A percentile compares a stretch with the other conserved stretches of the same genome.
Evolutionary conservation across 345 rosid genomes (phyloP).

Genomic region (Aquilaria yunnanensis): DNA sequence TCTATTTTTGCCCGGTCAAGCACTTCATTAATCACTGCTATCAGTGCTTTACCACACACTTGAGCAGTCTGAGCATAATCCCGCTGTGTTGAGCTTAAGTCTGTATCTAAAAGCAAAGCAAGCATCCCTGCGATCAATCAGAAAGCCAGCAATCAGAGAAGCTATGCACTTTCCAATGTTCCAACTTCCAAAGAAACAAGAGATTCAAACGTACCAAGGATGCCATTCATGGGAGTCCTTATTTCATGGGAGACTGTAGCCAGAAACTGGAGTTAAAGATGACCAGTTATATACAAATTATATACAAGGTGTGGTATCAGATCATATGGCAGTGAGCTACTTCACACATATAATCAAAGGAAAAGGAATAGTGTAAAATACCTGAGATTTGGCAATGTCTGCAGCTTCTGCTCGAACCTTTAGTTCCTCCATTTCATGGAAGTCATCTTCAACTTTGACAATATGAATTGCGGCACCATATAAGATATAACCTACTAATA

Average conservation of each 20-base stretch:
- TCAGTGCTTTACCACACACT: conserved; percentile 91
- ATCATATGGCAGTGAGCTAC: neutral
- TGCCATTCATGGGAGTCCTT: conserved; percentile 98
- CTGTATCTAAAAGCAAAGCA: conserved; percentile 86
- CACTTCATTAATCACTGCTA: conserved; percentile 88
- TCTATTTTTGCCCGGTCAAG: conserved; percentile 98
- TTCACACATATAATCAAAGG: neutral
- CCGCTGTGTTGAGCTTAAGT: conserved; percentile 81
- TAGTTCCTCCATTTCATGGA: conserved; percentile 72
- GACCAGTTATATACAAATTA: conserved; percentile 4
- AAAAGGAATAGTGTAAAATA: neutral
- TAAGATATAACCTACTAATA: conserved; percentile 74
- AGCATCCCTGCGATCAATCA: conserved; percentile 67
- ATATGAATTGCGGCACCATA: conserved; percentile 75
- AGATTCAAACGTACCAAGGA: conserved; percentile 57
- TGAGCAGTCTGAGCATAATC: conserved; percentile 97
- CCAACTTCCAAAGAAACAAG: neutral
- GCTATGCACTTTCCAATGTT: too few relatives aligned
- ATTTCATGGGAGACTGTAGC: conserved; percentile 99
- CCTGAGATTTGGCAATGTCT: conserved; percentile 97
- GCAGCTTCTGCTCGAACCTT: conserved; percentile 96
- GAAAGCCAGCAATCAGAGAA: neutral
- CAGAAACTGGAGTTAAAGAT: conserved; percentile 57
- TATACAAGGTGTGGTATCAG: neutral
- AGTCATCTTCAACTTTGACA: conserved; percentile 89